Conservation (phyloP, 768 basidiomycete species). For the Psilocybe cubensis region DNA sequence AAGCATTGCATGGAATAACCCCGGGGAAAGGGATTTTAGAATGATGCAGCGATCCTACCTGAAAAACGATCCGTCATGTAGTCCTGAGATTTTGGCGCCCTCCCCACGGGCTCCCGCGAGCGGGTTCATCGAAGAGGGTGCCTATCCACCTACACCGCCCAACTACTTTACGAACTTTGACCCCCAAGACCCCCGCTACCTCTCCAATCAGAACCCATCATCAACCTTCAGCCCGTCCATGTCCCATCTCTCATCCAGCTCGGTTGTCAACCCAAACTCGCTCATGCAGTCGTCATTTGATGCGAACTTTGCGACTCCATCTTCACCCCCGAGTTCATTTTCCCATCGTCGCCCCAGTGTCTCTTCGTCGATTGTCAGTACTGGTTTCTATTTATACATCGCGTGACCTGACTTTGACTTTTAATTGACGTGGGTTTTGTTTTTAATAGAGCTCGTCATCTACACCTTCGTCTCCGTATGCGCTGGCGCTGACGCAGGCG, state of each 20-base stretch:
- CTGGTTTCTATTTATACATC: constrained; percentile 15
- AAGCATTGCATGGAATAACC: constrained; percentile 15
- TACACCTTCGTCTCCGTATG: constrained; percentile 30
- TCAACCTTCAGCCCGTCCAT: constrained; percentile 18
- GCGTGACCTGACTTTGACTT: no score
- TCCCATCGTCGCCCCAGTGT: constrained; percentile 25
- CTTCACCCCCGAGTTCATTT: constrained; percentile 18
- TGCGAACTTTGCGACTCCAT: constrained; percentile 19
- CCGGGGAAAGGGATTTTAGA: constrained; percentile 7
- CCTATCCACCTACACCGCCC: constrained; percentile 17
- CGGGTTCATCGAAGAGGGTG: constrained; percentile 8
- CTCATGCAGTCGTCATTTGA: constrained; percentile 23
- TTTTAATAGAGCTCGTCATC: constrained; percentile 30
- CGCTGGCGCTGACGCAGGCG: constrained; percentile 20
- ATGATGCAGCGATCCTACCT: constrained; percentile 11
- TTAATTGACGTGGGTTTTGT: constrained; percentile 13
- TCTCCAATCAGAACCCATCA: constrained; percentile 17
- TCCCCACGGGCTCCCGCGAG: constrained; percentile 1
- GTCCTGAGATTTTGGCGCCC: constrained; percentile 6
- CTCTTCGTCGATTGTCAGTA: constrained; percentile 25
- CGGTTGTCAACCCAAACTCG: constrained; percentile 21
- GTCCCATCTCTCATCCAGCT: constrained; percentile 19
- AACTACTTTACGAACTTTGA: constrained; percentile 20
- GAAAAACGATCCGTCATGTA: constrained; percentile 7
- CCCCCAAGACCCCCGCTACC: constrained; percentile 19